These are phyloP conservation scores for Fusarium xylarioides DNA, from an alignment of 2,329 filamentous ascomycete genomes.

Conservation along the genomic window DNA sequence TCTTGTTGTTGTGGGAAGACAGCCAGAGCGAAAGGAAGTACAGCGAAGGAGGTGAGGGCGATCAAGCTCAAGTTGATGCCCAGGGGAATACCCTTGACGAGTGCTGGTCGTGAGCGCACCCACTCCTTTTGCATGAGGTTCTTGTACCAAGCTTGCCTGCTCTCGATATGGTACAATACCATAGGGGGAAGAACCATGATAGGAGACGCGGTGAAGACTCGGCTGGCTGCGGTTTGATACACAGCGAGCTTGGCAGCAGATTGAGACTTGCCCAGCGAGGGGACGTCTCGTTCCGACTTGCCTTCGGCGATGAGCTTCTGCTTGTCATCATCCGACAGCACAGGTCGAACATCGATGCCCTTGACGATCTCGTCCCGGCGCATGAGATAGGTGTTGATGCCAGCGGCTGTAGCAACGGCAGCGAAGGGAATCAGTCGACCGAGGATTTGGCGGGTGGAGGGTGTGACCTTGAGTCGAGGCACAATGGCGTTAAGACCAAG, in stretches of 20 bases:
- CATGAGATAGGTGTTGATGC: conserved; percentile 97
- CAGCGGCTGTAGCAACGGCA: conserved; percentile 89
- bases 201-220: conserved; percentile 92
- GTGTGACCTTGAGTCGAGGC: conserved; percentile 82
- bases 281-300: conserved; percentile 69
- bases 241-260: conserved; percentile 91
- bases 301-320: conserved; percentile 64
- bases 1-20: conserved; percentile 93
- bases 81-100: conserved; percentile 64
- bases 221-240: conserved; percentile 88
- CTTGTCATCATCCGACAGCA: conserved; percentile 76
- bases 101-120: conserved; percentile 78
- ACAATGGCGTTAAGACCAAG: conserved; percentile 91
- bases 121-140: conserved; percentile 71
- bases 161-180: conserved; percentile 83
- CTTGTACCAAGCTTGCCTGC: conserved; percentile 52
- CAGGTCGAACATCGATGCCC: conserved; percentile 92
- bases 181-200: conserved; percentile 97
- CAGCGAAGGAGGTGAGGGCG: conserved; percentile 84
- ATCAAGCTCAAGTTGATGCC: conserved; percentile 91
- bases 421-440: conserved; percentile 94
- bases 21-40: conserved; percentile 86
- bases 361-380: conserved; percentile 92
- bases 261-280: conserved; percentile 84
- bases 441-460: conserved; percentile 78